A percentile compares a stretch with the other conserved stretches of the same genome.
Evolutionary conservation across 352 stramenopile species (phyloP).

Genomic region (Phytophthora ohioensis): DNA sequence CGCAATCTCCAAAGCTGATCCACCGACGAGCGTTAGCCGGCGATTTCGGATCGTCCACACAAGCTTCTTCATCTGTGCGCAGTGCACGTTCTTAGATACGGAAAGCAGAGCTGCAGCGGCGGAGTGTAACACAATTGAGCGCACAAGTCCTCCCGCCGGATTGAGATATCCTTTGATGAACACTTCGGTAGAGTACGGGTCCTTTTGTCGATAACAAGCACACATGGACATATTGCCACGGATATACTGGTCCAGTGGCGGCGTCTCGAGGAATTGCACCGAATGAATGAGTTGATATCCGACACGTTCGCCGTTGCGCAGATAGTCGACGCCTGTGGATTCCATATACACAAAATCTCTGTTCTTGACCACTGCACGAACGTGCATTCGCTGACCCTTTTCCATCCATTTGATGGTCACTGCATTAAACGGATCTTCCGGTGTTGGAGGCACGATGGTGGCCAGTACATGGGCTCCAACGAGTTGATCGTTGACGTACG

Average conservation of each 20-base stretch:
- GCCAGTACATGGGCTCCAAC: constrained; percentile 53
- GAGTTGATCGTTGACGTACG: constrained; percentile 54
- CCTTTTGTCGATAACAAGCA: constrained; percentile 56
- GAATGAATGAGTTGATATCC: constrained; percentile 67
- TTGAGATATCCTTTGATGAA: constrained; percentile 56
- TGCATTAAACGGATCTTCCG: constrained; percentile 45
- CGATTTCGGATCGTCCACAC: constrained; percentile 55
- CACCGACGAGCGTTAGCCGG: constrained; percentile 6
- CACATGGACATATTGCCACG: constrained; percentile 63
- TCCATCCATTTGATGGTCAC: constrained; percentile 65
- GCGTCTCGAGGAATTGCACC: constrained; percentile 54
- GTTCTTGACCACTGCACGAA: constrained; percentile 54
- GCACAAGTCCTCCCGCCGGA: constrained; percentile 42
- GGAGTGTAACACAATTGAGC: constrained; percentile 44
- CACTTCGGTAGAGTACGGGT: constrained; percentile 50
- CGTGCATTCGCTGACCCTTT: constrained; percentile 42
- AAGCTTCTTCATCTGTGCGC: constrained; percentile 71
- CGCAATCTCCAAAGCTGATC: constrained; percentile 6
- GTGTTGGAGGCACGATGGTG: constrained; percentile 45
- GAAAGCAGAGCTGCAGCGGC: constrained; percentile 45
- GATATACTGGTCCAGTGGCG: constrained; percentile 39
- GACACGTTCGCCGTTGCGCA: constrained; percentile 56
- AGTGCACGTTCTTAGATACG: constrained; percentile 47
- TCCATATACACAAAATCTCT: constrained; percentile 67
- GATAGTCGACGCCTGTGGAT: constrained; percentile 47